Evolutionary conservation across 1,284 basidiomycete genomes (phyloP), one percentile per base, ranked within the genome.

Genomic region (Leccinum subrobustum): DNA sequence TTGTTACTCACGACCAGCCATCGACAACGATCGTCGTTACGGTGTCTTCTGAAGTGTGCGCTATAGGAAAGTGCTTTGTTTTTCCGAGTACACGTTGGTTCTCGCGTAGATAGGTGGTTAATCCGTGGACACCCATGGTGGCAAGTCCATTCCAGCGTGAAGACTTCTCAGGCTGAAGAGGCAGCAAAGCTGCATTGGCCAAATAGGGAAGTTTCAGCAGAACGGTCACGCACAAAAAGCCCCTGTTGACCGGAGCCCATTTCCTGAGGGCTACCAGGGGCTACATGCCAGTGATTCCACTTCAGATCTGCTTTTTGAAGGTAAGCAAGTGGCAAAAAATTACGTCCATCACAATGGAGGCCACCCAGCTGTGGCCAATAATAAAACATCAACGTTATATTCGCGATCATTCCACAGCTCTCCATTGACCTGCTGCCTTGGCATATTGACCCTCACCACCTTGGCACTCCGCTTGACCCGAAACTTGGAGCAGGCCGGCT

Each of bases 101-200:
- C 72, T 93, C 91, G 63, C 85, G 85, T 54, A 94, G 80, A 72
- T 89, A 95, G 0, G 88, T 88, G 25, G 90, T 86, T 47, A 95
- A 81, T 37, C 92, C 92, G 73, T 88, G 84, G 33, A 95, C 87
- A 59, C 92, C 92, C 92, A 95, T 94, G 7, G 11, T 94, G 7
- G 11, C 55, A 65, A 66, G 61, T 57, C 60, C 63, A 68, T 64
- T n/a, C 50, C 16, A 50, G 23, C 8, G 9, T 31, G 3, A 37
- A 47, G 20, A 33, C 16, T 20, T 23, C 9, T 2, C 33, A 35
- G 33, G 33, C 33, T 31, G 3, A 37, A 47, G 42, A 44, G 42
- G 42, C 42, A 47, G 42, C 39, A 11, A 42, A 42, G 39, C 39
- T 18, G 39, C 39, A 6, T 20, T 20, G 20, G 39, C 31, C 29